These are phyloP conservation scores for Aureobasidium mangrovei DNA, from an alignment of 2,329 filamentous ascomycete genomes.

Conservation along the genomic window DNA sequence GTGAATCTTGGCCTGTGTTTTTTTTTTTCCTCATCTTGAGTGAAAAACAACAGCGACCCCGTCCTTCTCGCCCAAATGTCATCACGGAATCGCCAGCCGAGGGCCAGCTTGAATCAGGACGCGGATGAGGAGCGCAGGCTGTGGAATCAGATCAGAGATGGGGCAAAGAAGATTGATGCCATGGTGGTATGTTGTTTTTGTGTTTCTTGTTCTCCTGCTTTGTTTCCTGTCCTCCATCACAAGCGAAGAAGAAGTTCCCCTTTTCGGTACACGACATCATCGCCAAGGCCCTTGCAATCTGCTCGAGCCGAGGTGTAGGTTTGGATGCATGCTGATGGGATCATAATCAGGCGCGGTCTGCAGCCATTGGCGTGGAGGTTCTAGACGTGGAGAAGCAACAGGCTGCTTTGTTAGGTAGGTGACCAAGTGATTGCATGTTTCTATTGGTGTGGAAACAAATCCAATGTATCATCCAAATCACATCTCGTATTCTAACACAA, in stretches of 20 bases:
- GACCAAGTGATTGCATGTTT: too few species aligned
- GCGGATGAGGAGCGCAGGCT: slow-evolving; percentile 42
- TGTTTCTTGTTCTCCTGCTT: not conserved
- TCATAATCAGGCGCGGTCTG: slow-evolving; percentile 19
- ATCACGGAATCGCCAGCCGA: slow-evolving; percentile 34
- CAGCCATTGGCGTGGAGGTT: slow-evolving; percentile 28
- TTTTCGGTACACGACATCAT: not conserved
- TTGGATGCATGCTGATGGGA: not conserved
- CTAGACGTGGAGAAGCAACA: slow-evolving; percentile 29
- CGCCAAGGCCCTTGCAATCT: not conserved
- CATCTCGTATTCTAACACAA: slow-evolving; percentile 20
- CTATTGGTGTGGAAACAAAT: too few species aligned
- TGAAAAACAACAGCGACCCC: not conserved
- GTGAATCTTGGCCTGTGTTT: not conserved
- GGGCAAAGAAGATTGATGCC: slow-evolving; percentile 37
- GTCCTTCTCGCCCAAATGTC: slow-evolving; percentile 30
- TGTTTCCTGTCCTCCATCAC: too few species aligned
- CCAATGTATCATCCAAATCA: too few species aligned
- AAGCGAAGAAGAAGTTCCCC: not conserved
- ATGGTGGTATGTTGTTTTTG: slow-evolving; percentile 35
- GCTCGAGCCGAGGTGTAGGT: not conserved
- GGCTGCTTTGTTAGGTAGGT: slow-evolving; percentile 22
- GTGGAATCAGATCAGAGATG: slow-evolving; percentile 40
- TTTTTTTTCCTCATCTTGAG: not conserved
- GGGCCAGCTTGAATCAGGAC: slow-evolving; percentile 39